Evolutionary conservation across 768 basidiomycete species (phyloP).

Genomic region (Suillus bovinus): DNA sequence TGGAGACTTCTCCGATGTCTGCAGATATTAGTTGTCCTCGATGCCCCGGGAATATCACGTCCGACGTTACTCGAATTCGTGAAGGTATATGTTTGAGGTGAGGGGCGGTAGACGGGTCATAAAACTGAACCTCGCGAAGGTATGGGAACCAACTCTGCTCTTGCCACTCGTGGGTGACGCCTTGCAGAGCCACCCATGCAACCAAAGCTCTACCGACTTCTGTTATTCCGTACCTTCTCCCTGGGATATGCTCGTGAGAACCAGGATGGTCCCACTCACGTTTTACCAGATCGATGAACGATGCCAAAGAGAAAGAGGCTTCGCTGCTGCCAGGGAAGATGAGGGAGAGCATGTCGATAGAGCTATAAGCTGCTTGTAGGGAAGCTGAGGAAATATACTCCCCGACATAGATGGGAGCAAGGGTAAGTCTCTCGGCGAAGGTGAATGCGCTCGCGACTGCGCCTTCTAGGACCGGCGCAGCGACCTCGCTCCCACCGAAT

Average conservation of each 20-base stretch:
- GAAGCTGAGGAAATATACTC: conserved; percentile 79
- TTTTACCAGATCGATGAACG: conserved; percentile 79
- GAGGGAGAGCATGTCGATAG: conserved; percentile 69
- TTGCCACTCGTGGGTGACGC: conserved; percentile 80
- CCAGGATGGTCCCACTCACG: conserved; percentile 69
- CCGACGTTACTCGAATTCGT: conserved; percentile 72
- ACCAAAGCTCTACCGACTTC: conserved; percentile 71
- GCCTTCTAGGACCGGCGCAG: conserved; percentile 55
- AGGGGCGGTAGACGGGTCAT: conserved; percentile 40
- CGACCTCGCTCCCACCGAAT: conserved; percentile 60
- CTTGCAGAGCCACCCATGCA: conserved; percentile 80
- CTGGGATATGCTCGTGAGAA: conserved; percentile 53
- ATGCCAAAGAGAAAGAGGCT: conserved; percentile 77
- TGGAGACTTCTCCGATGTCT: conserved; percentile 68
- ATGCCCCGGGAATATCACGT: conserved; percentile 65
- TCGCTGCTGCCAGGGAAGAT: conserved; percentile 78
- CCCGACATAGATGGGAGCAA: conserved; percentile 72
- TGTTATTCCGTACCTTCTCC: conserved; percentile 60
- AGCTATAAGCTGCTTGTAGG: conserved; percentile 70
- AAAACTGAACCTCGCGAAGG: conserved; percentile 66
- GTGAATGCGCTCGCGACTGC: conserved; percentile 63
- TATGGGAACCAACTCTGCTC: conserved; percentile 68
- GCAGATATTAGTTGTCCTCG: conserved; percentile 77
- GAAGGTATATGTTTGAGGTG: conserved; percentile 41
- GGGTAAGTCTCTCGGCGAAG: conserved; percentile 68